Evolutionary conservation across 768 basidiomycete genomes (phyloP), one percentile per base, ranked within the genome.

Genomic region (Kwoniella dendrophila): DNA sequence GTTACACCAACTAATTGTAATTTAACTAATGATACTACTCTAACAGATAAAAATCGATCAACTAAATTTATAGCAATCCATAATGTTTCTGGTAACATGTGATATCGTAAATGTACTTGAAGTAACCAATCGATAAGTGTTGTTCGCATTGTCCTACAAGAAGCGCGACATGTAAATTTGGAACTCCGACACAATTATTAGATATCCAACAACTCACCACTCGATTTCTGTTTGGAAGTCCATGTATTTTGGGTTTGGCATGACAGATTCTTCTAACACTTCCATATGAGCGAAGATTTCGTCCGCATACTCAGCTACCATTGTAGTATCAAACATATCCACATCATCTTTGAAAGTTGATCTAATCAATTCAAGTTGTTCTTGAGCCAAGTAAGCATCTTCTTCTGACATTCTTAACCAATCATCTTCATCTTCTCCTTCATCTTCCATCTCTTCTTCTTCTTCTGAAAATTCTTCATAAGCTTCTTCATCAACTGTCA

Each of bases 51-150:
- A 84, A 95, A 93, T 65, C 92, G 89, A 76, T 95, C 92, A 67
- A 95, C 85, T 63, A 99, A 88, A 82, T 98, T 99, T 83, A 99
- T 85, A 41, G 95, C 91, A 72, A 98, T 98, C 96, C 96, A 99
- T 18, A 98, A 85, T 2, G 96, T 99, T 80, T 99, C 96, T 29
- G 96, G 95, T 48, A 97, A 86, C 90, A 99, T 92, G 83, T 97
- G 95, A 83, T 98, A 99, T 29, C 93, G 88, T 63, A 97, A 83
- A 82, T 99, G 96, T 33, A 98, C 92, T 78, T 98, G 95, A 56
- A 95, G 85, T 24, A 99, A 84, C 96, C 96, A 99, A 82, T 99
- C 96, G 69, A 99, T 90, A 40, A 99, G 85, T 1, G 91, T 93
- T 77, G 93, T 89, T 56, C 96, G 90, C 93, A 96, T 97, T 20